Base-by-base conservation (phyloP, 202 grass and related monocot genomes). In the Carex sylvatica region DNA sequence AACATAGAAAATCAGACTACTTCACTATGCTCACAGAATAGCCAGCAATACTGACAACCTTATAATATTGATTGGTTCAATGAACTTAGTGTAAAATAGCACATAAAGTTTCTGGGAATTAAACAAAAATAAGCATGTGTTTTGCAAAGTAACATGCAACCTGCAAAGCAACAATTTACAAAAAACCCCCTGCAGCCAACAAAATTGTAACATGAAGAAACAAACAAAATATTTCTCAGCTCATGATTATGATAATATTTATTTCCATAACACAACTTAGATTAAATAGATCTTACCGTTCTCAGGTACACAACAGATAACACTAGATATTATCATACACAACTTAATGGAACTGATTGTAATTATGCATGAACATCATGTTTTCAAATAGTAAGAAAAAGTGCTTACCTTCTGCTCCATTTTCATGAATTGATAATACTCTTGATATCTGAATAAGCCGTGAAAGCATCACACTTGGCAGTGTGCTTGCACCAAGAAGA, bases 401-500 rank as follows among this genome's bases (percentile, higher is more conserved):
- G 68, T 56, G 13, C 31, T 59, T 88, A 93, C 96, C 93, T 86
- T 95, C 73, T 72, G 33, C 47, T 28, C 65, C 87, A 74, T 80
- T 90, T 90, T 90, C 67, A 79, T 99, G 83, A 80, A 28, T 20
- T 19, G 65, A 66, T 55, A 70, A 75, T 71, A 90, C 69, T 79
- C 96, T 91, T 8, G 86, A 92, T 7, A 89, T 80, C 74, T 99
- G 96, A 80, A 95, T 95, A 62, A 96, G 74, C 68, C 83, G 89
- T 61, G 96, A 93, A 85, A 99, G 93, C 91, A 99, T 95, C 76
- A 95, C 93, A 13, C 87, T 71, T 15, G 96, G 96, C 28, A 99
- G 69, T 86, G 96, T 99, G 65, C 78, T 87, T 44, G 93, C 84
- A 6, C 91, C 96, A 85, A 99, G 96, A 87, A 99, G 89, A 88